Evolutionary conservation across 257 asterid genomes (phyloP).

Genomic region (Thymus quinquecostatus): DNA sequence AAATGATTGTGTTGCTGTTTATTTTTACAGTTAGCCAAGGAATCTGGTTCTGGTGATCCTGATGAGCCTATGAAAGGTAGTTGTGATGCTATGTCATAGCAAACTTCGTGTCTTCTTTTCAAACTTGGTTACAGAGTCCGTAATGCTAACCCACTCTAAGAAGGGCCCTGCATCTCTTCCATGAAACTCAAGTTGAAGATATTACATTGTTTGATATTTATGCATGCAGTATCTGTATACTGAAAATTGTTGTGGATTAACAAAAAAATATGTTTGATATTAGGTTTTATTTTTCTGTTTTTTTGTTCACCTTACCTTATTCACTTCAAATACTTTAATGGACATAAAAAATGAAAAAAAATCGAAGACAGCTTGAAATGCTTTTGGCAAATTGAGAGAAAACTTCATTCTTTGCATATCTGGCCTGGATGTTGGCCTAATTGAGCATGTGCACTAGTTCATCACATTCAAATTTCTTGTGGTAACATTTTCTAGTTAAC

Average conservation of each 20-base stretch:
- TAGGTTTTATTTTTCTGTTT: neutral
- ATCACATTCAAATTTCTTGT: conserved; percentile 15
- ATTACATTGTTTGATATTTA: neutral
- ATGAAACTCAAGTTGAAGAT: conserved; percentile 7
- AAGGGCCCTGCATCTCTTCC: conserved; percentile 15
- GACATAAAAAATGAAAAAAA: conserved; percentile 4
- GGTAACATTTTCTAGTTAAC: conserved; percentile 19
- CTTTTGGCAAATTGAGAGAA: neutral
- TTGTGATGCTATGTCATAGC: conserved; percentile 4
- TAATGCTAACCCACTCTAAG: conserved; percentile 10
- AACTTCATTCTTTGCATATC: conserved; percentile 9
- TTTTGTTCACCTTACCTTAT: neutral
- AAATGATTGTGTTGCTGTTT: neutral
- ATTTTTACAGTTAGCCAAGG: conserved; percentile 43
- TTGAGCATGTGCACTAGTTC: conserved; percentile 27
- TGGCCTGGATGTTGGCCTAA: conserved; percentile 22
- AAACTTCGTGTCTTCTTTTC: conserved; percentile 20
- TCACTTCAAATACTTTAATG: neutral
- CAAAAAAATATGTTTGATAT: conserved; percentile 4
- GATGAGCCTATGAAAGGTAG: conserved; percentile 59
- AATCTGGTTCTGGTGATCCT: conserved; percentile 48
- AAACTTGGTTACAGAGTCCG: neutral
- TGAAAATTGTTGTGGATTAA: neutral
- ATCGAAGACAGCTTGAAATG: neutral
- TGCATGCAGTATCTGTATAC: neutral